Evolutionary conservation across 2,329 filamentous ascomycete species (phyloP).

Genomic region (Cladophialophora yegresii): DNA sequence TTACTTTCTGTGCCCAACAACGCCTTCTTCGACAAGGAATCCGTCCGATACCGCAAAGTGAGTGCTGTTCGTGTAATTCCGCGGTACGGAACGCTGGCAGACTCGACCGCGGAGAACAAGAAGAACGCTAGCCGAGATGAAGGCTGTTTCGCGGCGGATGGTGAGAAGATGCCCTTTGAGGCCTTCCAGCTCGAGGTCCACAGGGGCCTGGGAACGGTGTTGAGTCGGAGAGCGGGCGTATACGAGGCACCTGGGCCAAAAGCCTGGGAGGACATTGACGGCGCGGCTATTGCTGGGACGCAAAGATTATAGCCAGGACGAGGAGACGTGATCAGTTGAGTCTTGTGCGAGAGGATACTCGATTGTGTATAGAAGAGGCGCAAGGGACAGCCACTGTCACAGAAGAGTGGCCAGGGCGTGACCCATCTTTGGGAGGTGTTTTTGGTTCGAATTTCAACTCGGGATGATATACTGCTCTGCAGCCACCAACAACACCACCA

Average conservation of each 20-base stretch:
- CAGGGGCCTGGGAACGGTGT: slow-evolving; percentile 75
- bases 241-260: slow-evolving; percentile 60
- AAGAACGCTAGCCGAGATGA: slow-evolving; percentile 55
- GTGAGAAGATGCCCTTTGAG: slow-evolving; percentile 81
- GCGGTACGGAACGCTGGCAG: slow-evolving; percentile 42
- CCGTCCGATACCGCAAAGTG: slow-evolving; percentile 81
- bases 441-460: background rate
- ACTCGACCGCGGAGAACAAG: slow-evolving; percentile 23
- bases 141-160: slow-evolving; percentile 92
- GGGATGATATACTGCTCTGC: background rate
- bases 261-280: slow-evolving; percentile 31
- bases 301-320: background rate
- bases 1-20: slow-evolving; percentile 71
- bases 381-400: background rate
- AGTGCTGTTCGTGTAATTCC: slow-evolving; percentile 85
- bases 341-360: background rate
- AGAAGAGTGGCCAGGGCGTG: background rate
- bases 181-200: slow-evolving; percentile 92
- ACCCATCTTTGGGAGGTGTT: background rate
- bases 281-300: background rate
- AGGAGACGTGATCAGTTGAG: background rate
- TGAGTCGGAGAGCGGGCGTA: slow-evolving; percentile 70
- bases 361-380: background rate
- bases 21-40: slow-evolving; percentile 75
- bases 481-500: background rate